These are phyloP conservation scores for Lactarius deliciosus DNA, from an alignment of 768 basidiomycete genomes.

Conservation along the genomic window DNA sequence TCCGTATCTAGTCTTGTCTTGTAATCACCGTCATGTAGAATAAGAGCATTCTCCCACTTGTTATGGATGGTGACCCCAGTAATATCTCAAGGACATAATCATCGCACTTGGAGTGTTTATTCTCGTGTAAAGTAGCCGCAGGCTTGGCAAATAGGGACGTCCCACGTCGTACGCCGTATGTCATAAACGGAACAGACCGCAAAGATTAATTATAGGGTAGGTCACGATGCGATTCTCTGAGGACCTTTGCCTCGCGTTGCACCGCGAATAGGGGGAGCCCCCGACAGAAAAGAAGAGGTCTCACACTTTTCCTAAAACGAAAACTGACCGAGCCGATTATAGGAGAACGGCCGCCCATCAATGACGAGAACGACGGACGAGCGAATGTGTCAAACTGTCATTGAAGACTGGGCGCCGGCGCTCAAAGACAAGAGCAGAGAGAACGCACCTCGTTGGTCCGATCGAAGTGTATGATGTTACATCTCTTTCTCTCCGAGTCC, in stretches of 20 bases:
- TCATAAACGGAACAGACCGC: not conserved
- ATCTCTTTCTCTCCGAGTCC: not conserved
- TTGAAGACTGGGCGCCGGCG: not conserved
- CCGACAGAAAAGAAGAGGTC: not conserved
- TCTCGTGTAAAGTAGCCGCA: not conserved
- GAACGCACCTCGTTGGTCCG: not conserved
- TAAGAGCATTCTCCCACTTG: slow-evolving; percentile 20
- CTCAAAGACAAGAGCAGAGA: not conserved
- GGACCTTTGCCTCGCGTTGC: not conserved
- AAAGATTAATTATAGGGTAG: not conserved
- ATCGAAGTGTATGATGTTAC: not conserved
- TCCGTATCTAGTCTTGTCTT: slow-evolving; percentile 26
- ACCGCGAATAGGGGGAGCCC: not conserved
- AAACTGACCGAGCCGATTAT: not conserved
- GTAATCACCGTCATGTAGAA: slow-evolving; percentile 29
- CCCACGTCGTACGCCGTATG: not conserved
- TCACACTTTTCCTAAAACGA: not conserved
- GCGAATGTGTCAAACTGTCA: not conserved
- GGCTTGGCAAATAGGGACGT: not conserved
- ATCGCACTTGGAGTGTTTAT: not conserved
- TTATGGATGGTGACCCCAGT: not conserved
- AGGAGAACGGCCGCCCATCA: not conserved
- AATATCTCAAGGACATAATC: not conserved
- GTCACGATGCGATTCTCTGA: not conserved
- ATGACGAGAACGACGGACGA: not conserved